Evolutionary conservation across 331 rosid genomes (phyloP), one percentile per base, ranked within the genome.

Genomic region (Pyracantha coccinea): DNA sequence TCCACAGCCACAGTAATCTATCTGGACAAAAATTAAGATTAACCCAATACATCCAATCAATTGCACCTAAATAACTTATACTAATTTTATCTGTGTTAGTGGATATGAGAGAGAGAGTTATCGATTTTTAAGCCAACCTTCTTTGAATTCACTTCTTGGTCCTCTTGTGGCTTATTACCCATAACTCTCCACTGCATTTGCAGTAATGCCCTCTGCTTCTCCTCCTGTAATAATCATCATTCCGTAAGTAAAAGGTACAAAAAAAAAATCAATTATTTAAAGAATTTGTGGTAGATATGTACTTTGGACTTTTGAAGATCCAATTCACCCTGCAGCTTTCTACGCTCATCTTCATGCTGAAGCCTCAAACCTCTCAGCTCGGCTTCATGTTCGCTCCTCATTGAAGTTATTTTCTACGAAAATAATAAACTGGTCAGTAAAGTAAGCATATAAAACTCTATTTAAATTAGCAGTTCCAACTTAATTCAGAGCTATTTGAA

Each of bases 101-200:
- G 62, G 12, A 4, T 4, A 55, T 55, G 66, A 60, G 33, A 60
- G 65, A 60, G 64, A 71, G 47, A 75, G 55, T 25, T 45, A 75
- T 72, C 17, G 60, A 66, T 57, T 60, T 71, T 23, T 57, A 61
- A 74, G 66, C 27, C 68, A 78, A 92, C 99, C 96, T 89, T 89
- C 82, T 89, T 90, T 8, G 92, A 92, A 80, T 83, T 92, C 80
- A 86, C 96, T 85, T 92, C 98, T 85, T 85, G 93, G 83, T 88
- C 92, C 83, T 92, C 96, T 73, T 85, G 92, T 66, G 89, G 89
- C 72, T 90, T 90, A 85, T 92, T 89, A 53, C 94, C 82, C 99
- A 95, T 92, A 82, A 92, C 98, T 85, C 85, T 90, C 99, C 98
- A 95, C 85, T 92, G 97, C 92, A 95, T 76, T 79, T 95, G 93